Base-by-base conservation (phyloP, 2,329 filamentous ascomycete genomes). In the Claviceps sp. region DNA sequence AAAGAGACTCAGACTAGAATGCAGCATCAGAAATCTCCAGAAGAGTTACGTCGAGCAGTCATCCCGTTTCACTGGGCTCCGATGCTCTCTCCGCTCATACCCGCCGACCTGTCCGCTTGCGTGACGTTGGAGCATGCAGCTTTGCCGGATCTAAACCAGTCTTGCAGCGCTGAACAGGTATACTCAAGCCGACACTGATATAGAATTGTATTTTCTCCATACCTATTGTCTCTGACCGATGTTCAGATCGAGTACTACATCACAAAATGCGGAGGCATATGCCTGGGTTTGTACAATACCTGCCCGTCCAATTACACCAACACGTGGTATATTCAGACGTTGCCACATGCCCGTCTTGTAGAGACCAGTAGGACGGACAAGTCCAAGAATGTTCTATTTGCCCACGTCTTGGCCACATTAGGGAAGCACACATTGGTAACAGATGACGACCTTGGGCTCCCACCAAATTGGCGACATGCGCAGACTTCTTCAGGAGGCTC, bases 281-380 rank as follows among this genome's bases (percentile, higher is more conserved):
- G 80, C 64, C 73, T 90, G 50, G 90, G 89, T 30, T 70, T 95
- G 52, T 95, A 91, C 71, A 86, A 85, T 57, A 84, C 81, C 14
- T 74, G 79, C 14, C 65, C 71, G 22, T 70, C 75, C 11, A 65
- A 64, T 44, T 73, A 74, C 43, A 62, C 66, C 17, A 64, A 73
- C 61, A 64, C 75, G 61, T 69, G 75, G 62, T 61, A 71, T 58
- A 67, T 77, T 50, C 70, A 76, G 56, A 85, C 81, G 2, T 57
- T 65, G 52, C 55, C 65, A 77, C 58, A 65, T 71, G 57, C 69
- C 70, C 49, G 77, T 58, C 73, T 76, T 40, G 74, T 87, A 58
- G 78, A 87, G 64, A 75, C 77, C 42, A 57, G 62, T 26, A 60
- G 63, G 14, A 54, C 56, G 44, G 59, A 63, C 42, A 54, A 55